Conservation (phyloP, 2,329 filamentous ascomycete species). For the Microascus cirrosus region DNA sequence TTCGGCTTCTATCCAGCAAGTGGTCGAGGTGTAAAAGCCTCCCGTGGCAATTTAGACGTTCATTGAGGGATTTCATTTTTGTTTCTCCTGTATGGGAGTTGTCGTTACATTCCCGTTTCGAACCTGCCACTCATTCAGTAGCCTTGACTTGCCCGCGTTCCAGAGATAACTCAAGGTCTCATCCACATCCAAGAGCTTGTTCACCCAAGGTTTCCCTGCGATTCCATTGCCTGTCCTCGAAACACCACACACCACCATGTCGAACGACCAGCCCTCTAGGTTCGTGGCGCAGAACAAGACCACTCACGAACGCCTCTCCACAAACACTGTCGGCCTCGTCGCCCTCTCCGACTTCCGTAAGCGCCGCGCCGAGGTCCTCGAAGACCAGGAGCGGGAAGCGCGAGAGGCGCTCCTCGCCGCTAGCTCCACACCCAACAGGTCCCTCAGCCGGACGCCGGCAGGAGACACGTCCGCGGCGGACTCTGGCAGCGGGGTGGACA, state of each 20-base stretch:
- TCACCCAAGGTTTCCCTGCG: background rate
- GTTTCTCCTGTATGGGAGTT: background rate
- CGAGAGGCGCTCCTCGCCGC: conserved; percentile 37
- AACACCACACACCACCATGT: conserved; percentile 20
- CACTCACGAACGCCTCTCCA: conserved; percentile 72
- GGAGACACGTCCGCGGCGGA: background rate
- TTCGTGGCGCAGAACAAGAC: conserved; percentile 69
- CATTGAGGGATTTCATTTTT: background rate
- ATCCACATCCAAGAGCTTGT: conserved; percentile 2
- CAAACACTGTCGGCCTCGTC: conserved; percentile 82
- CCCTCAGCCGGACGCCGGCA: conserved; percentile 31
- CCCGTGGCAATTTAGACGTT: background rate
- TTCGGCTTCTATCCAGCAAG: too few relatives aligned
- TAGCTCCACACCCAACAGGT: conserved; percentile 32
- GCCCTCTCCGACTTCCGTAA: conserved; percentile 91
- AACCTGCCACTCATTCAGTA: too few relatives aligned
- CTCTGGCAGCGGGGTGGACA: conserved; percentile 8
- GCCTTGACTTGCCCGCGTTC: background rate
- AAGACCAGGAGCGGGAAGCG: conserved; percentile 76
- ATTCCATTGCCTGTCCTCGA: background rate
- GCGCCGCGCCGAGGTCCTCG: conserved; percentile 84
- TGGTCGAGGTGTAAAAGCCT: too few relatives aligned
- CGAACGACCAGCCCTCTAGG: conserved; percentile 34
- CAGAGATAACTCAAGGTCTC: background rate
- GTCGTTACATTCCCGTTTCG: background rate